Percentiles rank a stretch among this genome's conserved stretches.
These are phyloP conservation scores for Aspergillus sp. DNA, from an alignment of 2,329 filamentous ascomycete genomes.

Conservation along the genomic window DNA sequence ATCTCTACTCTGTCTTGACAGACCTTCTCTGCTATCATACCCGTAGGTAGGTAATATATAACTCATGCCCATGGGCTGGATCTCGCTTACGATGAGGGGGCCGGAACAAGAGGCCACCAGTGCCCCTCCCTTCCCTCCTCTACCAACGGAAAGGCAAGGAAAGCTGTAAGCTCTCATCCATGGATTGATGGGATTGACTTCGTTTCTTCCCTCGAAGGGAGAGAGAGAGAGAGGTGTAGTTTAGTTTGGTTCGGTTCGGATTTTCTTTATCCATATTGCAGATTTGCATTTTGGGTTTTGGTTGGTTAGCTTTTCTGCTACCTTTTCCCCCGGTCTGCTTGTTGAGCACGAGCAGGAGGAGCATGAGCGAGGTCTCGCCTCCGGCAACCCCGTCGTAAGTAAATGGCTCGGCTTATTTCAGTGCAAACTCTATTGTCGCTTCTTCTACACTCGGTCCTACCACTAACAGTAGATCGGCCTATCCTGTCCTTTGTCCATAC, in stretches of 20 bases:
- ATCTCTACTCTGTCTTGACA: no score
- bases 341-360: no score
- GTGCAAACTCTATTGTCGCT: neutral
- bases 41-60: no score
- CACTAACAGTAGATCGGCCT: no score
- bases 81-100: neutral
- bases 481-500: no score
- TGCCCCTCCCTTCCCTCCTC: neutral
- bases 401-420: neutral
- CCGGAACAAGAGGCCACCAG: slow-evolving; percentile 6
- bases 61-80: no score
- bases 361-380: neutral
- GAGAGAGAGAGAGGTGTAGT: neutral
- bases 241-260: neutral
- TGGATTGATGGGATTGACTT: neutral
- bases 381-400: neutral
- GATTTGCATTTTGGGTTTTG: neutral
- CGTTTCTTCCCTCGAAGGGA: no score
- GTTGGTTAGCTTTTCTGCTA: neutral
- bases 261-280: neutral
- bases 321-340: no score
- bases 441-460: neutral
- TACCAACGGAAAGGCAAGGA: neutral
- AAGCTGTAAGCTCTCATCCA: slow-evolving; percentile 8
- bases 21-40: no score